Base-by-base conservation (phyloP, 768 basidiomycete species). In the Strobilomyces dryophilus region DNA sequence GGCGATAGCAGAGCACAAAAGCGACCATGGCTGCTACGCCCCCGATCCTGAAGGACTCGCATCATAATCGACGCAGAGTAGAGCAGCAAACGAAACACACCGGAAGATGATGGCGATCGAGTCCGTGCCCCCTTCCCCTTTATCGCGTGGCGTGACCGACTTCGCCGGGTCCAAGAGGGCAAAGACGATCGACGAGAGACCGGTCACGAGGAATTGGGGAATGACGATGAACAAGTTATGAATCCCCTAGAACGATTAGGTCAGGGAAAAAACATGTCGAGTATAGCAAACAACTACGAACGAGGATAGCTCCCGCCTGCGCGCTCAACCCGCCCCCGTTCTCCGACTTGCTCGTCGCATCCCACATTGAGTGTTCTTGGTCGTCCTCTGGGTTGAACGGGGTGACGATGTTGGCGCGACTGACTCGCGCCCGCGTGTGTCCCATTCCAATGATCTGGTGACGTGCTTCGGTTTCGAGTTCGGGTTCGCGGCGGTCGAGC, bases 141-240 rank as follows among this genome's bases (percentile, higher is more conserved):
- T 20, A 4, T 35, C 31, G 6, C 21, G 49, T 18, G 12, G 75
- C 1, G 75, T 54, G 26, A 68, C 73, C 6, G 76, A 73, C 49
- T 77, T 81, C 24, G 71, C 64, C 1, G 88, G 85, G 54, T 95
- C 94, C 55, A 93, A 76, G 5, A 97, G 70, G 15, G 89, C 89
- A 63, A 98, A 97, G 43, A 98, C 79, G 55, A 95, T 73, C 10
- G 93, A 83, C 1, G 92, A 84, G 5, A 98, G 68, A 21, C 85
- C 92, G 0, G 91, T 95, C 31, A 95, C 87, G 37, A 98, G 77
- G 71, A 98, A 95, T 64, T 98, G 95, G 0, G 95, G 95, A 8
- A 97, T 73, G 53, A 98, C 95, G 56, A 98, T 76, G 69, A 89
- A 95, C 53, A 97, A 81, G 63, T 97, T 98, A 70, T 98, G 94